A percentile compares a stretch with the other conserved stretches of the same genome.
Evolutionary conservation across 768 basidiomycete genomes (phyloP).

Genomic region (Porphyrellus cyaneotinctus): DNA sequence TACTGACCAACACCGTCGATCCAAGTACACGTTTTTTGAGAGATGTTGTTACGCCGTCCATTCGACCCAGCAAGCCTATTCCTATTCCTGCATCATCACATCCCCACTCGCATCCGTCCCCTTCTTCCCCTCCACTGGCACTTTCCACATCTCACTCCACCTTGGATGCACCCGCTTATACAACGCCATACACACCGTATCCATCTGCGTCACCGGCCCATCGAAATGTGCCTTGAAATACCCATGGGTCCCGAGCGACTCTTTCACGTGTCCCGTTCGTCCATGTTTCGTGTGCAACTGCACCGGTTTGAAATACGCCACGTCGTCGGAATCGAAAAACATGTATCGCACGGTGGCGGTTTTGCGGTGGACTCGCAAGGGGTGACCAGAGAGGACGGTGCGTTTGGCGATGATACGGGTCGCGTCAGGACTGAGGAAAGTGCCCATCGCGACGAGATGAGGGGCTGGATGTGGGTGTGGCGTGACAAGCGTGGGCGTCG

Average conservation of each 20-base stretch:
- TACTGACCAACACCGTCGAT: too few species aligned
- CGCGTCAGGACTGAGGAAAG: conserved; percentile 84
- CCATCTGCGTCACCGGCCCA: conserved; percentile 92
- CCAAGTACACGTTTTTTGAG: too few species aligned
- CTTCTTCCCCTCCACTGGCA: neutral
- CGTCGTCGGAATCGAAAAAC: conserved; percentile 96
- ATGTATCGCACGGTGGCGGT: conserved; percentile 97
- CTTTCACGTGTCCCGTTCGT: conserved; percentile 81
- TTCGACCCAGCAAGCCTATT: too few species aligned
- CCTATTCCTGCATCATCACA: conserved; percentile 26
- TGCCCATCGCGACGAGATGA: conserved; percentile 84
- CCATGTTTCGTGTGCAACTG: conserved; percentile 92
- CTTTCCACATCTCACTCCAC: conserved; percentile 62
- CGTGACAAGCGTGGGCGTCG: neutral
- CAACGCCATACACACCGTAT: conserved; percentile 90
- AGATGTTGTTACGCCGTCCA: too few species aligned
- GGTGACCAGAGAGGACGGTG: conserved; percentile 92
- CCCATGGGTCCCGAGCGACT: conserved; percentile 94
- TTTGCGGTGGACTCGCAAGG: conserved; percentile 95
- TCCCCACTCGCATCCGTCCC: conserved; percentile 12
- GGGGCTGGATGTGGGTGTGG: conserved; percentile 45
- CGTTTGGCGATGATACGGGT: conserved; percentile 90
- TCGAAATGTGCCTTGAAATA: conserved; percentile 97
- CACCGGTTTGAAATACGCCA: conserved; percentile 89
- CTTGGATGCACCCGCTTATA: conserved; percentile 95